Percentiles rank a stretch among this genome's conserved stretches.
These are phyloP conservation scores for Jimgerdemannia flammicorona DNA, from an alignment of 192 early-diverging fungal species.

Conservation along the genomic window DNA sequence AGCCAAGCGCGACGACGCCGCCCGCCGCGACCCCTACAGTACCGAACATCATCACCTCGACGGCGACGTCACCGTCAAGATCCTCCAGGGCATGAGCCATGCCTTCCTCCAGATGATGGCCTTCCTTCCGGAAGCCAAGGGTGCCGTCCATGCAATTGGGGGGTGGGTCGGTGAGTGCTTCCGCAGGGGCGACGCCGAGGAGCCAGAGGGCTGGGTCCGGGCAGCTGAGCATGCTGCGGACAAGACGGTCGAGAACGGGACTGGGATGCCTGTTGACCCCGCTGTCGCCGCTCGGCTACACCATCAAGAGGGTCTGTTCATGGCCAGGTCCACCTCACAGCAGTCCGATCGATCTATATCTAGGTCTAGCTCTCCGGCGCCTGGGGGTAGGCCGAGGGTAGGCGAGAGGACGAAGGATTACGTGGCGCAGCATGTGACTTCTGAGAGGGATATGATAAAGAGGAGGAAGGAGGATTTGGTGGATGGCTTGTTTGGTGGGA, in stretches of 20 bases:
- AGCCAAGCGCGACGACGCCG: conserved; percentile 67
- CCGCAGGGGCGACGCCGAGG: background rate
- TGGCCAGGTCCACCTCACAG: background rate
- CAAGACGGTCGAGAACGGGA: background rate
- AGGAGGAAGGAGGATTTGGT: conserved; percentile 24
- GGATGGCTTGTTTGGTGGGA: conserved; percentile 16
- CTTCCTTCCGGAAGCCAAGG: conserved; percentile 68
- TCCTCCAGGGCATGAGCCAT: conserved; percentile 69
- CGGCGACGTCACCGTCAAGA: conserved; percentile 58
- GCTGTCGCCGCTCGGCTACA: background rate
- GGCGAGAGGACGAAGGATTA: conserved; percentile 1
- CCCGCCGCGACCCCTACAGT: conserved; percentile 42
- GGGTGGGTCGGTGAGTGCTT: conserved; percentile 30
- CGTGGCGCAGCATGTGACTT: conserved; percentile 26
- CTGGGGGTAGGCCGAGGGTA: background rate
- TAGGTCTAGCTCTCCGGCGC: background rate
- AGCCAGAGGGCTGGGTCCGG: conserved; percentile 1
- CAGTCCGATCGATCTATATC: background rate
- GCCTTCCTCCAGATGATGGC: conserved; percentile 66
- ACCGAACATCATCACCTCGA: conserved; percentile 17
- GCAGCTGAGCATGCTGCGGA: background rate
- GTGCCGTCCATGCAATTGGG: conserved; percentile 37
- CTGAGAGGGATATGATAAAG: conserved; percentile 32
- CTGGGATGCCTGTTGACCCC: background rate
- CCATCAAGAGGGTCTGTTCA: background rate